phyloP scores from a whole-genome alignment of 345 rosid species.

The Erodium maritimum region DNA sequence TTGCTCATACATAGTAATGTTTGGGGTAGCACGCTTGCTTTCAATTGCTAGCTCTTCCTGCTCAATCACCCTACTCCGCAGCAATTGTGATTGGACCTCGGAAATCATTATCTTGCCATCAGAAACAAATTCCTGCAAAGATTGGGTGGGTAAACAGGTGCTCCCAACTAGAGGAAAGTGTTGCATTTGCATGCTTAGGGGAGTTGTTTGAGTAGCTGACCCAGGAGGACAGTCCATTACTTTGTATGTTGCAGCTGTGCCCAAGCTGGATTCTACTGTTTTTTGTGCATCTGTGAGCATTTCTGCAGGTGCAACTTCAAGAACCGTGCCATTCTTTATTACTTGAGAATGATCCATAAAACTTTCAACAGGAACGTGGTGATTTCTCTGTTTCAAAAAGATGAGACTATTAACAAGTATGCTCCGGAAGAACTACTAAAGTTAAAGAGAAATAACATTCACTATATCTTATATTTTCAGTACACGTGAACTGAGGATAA shows the following conservation, averaged over 20 bases:
- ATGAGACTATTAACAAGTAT: neutral
- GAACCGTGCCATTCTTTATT: constrained; percentile 28
- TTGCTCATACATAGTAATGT: neutral
- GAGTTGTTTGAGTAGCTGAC: constrained; percentile 15
- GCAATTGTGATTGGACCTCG: constrained; percentile 18
- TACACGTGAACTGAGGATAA: neutral
- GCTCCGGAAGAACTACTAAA: neutral
- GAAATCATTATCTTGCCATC: constrained; percentile 30
- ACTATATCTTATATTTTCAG: neutral
- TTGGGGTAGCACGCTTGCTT: constrained; percentile 12
- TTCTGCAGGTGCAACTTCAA: constrained; percentile 22
- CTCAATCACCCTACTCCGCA: constrained; percentile 27
- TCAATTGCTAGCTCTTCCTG: constrained; percentile 15
- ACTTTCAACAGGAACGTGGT: constrained; percentile 22
- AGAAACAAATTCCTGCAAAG: constrained; percentile 27
- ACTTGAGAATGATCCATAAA: constrained; percentile 29
- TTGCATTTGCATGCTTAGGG: constrained; percentile 20
- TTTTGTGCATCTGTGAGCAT: constrained; percentile 23
- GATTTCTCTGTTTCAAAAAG: constrained; percentile 31
- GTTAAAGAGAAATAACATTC: too few species aligned
- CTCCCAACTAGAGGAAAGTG: constrained; percentile 22
- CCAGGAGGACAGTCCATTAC: constrained; percentile 20
- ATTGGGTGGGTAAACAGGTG: constrained; percentile 18
- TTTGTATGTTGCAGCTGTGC: constrained; percentile 22
- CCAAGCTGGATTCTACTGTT: constrained; percentile 28